Evolutionary conservation across 139 green algal species (phyloP).

Genomic region (Chlamydomonas eustigma): DNA sequence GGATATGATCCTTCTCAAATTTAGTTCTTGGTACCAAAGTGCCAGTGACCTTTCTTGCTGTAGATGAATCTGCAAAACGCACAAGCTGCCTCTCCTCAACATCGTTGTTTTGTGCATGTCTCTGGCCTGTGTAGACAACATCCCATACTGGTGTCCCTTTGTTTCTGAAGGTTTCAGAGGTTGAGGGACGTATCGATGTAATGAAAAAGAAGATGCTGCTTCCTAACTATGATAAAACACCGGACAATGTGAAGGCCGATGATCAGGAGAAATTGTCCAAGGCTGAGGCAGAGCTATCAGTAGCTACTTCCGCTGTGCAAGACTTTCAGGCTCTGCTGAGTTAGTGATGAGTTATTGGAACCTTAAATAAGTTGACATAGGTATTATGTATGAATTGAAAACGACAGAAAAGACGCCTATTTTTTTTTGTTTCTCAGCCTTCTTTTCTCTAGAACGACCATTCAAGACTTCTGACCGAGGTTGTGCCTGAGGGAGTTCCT

Average conservation of each 20-base stretch:
- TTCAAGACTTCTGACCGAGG: too few species aligned
- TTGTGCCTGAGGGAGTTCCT: too few species aligned
- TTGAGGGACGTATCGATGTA: slow-evolving; percentile 28
- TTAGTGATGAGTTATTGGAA: too few species aligned
- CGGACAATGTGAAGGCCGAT: slow-evolving; percentile 50
- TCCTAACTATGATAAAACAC: slow-evolving; percentile 75
- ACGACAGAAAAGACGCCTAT: too few species aligned
- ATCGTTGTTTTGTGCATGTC: too few species aligned
- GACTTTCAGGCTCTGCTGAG: too few species aligned
- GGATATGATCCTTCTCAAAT: neutral
- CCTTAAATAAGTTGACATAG: too few species aligned
- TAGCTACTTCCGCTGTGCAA: slow-evolving; percentile 26
- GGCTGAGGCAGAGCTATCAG: slow-evolving; percentile 54
- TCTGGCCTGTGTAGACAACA: too few species aligned
- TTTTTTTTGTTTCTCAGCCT: too few species aligned
- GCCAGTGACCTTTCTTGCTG: neutral
- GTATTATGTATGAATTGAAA: too few species aligned
- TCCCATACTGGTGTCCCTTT: neutral
- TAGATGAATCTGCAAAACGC: neutral
- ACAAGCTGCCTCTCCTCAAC: too few species aligned
- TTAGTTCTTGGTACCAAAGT: neutral
- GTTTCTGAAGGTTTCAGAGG: slow-evolving; percentile 32
- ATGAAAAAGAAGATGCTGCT: slow-evolving; percentile 54
- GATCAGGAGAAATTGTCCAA: slow-evolving; percentile 52
- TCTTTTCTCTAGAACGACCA: too few species aligned